Percentiles rank a stretch among this genome's conserved stretches.
These are phyloP conservation scores for Nicotiana noctiflora DNA, from an alignment of 257 asterid genomes.

Conservation along the genomic window DNA sequence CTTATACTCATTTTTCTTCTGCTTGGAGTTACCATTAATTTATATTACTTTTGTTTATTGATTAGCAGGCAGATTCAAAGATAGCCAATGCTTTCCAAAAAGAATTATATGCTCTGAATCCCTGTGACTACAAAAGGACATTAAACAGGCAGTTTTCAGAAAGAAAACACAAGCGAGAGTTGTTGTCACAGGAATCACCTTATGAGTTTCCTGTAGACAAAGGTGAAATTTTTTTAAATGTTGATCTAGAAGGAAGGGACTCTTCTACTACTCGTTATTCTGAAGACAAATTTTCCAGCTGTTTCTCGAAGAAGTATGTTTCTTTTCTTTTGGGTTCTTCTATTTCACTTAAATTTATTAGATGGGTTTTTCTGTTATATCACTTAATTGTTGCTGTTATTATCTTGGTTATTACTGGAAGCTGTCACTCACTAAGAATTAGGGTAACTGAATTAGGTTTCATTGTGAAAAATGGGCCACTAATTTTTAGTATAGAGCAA, in stretches of 20 bases:
- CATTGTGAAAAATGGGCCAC: background rate
- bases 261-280: background rate
- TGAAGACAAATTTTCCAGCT: background rate
- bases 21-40: background rate
- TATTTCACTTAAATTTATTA: background rate
- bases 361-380: background rate
- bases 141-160: background rate
- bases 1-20: background rate
- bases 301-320: background rate
- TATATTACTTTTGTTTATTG: background rate
- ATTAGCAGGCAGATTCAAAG: background rate
- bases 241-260: background rate
- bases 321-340: background rate
- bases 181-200: background rate
- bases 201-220: background rate
- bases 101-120: background rate
- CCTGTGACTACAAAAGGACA: background rate
- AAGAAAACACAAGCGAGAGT: background rate
- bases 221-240: background rate
- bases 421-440: background rate
- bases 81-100: background rate
- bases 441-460: background rate
- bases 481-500: background rate
- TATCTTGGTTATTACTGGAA: conserved; percentile 1
- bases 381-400: background rate